These are phyloP conservation scores for Alloteropsis semialata DNA, from an alignment of 176 grass and related monocot species.

Conservation along the genomic window DNA sequence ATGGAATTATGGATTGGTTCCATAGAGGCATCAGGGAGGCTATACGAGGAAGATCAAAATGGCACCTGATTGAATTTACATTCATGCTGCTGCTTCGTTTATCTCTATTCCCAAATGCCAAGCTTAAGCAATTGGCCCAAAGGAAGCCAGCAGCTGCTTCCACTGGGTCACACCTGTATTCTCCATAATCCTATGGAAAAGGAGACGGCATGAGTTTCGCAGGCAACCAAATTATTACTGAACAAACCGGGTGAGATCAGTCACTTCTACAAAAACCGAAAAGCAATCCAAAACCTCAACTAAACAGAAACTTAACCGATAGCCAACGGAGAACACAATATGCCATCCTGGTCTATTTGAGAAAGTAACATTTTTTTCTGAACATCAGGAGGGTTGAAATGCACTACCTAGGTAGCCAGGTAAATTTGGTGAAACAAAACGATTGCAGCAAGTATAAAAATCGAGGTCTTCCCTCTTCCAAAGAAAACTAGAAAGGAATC, in stretches of 20 bases:
- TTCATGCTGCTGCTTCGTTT: conserved; percentile 33
- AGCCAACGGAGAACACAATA: not conserved
- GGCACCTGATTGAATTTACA: conserved; percentile 45
- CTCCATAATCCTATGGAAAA: conserved; percentile 65
- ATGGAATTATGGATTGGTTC: not conserved
- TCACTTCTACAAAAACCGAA: not conserved
- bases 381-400: not conserved
- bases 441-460: not conserved
- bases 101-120: conserved; percentile 55
- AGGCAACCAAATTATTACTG: conserved; percentile 23
- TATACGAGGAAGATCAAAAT: conserved; percentile 37
- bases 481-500: not conserved
- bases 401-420: not conserved
- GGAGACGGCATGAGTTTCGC: conserved; percentile 52
- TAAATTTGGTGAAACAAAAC: not conserved
- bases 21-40: not conserved
- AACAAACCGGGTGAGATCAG: not conserved
- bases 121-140: conserved; percentile 33
- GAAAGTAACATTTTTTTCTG: not conserved
- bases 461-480: not conserved
- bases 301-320: not conserved
- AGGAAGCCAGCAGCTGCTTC: conserved; percentile 42
- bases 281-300: not conserved
- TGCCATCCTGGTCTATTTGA: not conserved
- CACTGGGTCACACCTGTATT: conserved; percentile 51